These are phyloP conservation scores for Syncephalastrum monosporum DNA, from an alignment of 371 early-diverging fungal species.

Conservation along the genomic window DNA sequence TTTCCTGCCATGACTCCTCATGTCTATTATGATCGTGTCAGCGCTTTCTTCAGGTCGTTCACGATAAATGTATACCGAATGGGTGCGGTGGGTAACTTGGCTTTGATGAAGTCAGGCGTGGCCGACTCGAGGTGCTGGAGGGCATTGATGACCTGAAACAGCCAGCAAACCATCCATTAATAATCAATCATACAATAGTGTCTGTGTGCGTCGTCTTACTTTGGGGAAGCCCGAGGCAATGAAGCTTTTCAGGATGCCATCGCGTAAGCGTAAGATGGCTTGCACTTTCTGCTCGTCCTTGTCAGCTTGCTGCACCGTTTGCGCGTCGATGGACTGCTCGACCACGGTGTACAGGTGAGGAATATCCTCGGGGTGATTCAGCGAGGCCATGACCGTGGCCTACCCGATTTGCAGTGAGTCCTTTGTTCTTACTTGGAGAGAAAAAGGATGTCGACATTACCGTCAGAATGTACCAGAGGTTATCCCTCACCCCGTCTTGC, in stretches of 20 bases:
- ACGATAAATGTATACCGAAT: constrained; percentile 4
- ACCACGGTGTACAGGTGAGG: constrained; percentile 20
- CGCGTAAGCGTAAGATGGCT: constrained; percentile 31
- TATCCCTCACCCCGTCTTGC: not conserved
- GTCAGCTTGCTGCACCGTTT: constrained; percentile 1
- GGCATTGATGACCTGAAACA: constrained; percentile 36
- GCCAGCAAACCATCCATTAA: not conserved
- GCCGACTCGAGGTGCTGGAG: constrained; percentile 23
- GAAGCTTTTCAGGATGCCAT: constrained; percentile 35
- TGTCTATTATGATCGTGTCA: constrained; percentile 5
- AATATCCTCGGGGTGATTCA: constrained; percentile 40
- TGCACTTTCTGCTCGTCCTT: constrained; percentile 17
- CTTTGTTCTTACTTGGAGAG: not conserved
- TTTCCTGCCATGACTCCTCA: constrained; percentile 77
- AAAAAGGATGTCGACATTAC: constrained; percentile 1
- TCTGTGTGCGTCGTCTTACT: constrained; percentile 12
- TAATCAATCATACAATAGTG: not conserved
- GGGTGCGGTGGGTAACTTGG: constrained; percentile 9
- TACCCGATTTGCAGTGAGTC: constrained; percentile 4
- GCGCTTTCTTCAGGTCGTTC: not conserved
- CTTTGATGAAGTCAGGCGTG: constrained; percentile 25
- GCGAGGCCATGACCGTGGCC: constrained; percentile 30
- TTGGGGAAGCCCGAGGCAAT: constrained; percentile 42
- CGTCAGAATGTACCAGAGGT: constrained; percentile 18
- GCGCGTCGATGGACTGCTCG: constrained; percentile 13